Base-by-base conservation (phyloP, 345 rosid genomes). In the Lepidium aucheri region DNA sequence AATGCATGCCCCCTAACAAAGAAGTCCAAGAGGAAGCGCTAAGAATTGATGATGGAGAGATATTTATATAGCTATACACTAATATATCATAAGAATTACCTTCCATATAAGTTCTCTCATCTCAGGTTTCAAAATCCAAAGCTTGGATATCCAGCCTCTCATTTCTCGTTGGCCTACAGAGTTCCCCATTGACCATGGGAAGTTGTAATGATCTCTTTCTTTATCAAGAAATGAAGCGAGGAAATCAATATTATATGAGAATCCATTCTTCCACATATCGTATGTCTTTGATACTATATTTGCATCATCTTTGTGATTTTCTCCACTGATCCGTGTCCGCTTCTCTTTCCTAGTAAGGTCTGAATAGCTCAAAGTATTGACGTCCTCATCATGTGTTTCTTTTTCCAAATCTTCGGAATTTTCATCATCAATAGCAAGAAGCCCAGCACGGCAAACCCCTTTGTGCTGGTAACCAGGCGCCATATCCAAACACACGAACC, bases 381-480 rank as follows among this genome's bases (percentile, higher is more conserved):
- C 63, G 35, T 80, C 82, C 35, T 44, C 77, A 67, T 26, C 9
- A n/a, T 65, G 15, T 65, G 53, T 63, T 67, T 57, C 66, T 22
- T 55, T 60, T 76, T 75, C 83, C 36, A 67, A 54, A 51, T 75
- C 77, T 59, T 63, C 81, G 42, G 77, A 58, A 78, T 62, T 46
- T 15, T 24, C 80, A 53, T 79, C 87, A 75, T 85, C 88, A 74
- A 93, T 66, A 61, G 97, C 97, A 79, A 93, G 86, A 69, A 84
- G 71, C 46, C 98, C 98, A 75, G 81, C 98, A 64, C 98, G 98
- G 39, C 86, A 87, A 62, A 93, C 87, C 72, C 97, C 98, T 82
- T 93, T 93, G 80, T 90, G 98, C 50, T 44, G 81, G 75, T 89
- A 90, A 54, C 98, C 98, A 63, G 98, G 98, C 9, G 98, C 95